Conservation (phyloP, 306 rosid genomes). For the Clitoria ternatea region DNA sequence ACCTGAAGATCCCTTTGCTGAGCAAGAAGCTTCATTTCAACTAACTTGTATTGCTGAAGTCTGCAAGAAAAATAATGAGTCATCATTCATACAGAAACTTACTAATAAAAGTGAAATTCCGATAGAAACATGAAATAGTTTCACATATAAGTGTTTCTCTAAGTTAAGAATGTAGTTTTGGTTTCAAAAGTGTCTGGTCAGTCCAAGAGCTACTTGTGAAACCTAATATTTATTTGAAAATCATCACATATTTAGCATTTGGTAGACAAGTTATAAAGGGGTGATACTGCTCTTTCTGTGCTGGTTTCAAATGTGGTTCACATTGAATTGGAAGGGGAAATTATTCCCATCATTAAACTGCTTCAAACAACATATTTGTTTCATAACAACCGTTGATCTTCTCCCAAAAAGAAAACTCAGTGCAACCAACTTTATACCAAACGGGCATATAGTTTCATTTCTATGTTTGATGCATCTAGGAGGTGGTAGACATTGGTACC, state of each 20-base stretch:
- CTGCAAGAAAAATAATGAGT: constrained; percentile 39
- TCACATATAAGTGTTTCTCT: background rate
- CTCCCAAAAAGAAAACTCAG: too few relatives aligned
- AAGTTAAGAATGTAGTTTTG: background rate
- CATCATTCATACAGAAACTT: background rate
- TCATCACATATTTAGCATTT: background rate
- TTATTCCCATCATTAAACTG: too few relatives aligned
- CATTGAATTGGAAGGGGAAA: too few relatives aligned
- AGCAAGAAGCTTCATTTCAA: constrained; percentile 98
- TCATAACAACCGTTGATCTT: too few relatives aligned
- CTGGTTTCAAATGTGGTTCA: too few relatives aligned
- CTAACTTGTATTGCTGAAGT: constrained; percentile 94
- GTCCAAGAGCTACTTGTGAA: background rate
- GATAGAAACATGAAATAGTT: background rate
- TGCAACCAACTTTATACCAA: too few relatives aligned
- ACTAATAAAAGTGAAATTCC: background rate
- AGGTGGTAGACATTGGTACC: background rate
- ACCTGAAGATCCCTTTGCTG: constrained; percentile 98
- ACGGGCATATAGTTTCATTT: background rate
- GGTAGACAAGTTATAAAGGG: background rate
- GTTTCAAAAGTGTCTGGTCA: background rate
- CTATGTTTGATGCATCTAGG: background rate
- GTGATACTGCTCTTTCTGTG: too few relatives aligned
- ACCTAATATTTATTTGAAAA: background rate
- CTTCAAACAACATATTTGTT: too few relatives aligned